phyloP scores from a whole-genome alignment of 139 green algal species.

The Chara braunii region DNA sequence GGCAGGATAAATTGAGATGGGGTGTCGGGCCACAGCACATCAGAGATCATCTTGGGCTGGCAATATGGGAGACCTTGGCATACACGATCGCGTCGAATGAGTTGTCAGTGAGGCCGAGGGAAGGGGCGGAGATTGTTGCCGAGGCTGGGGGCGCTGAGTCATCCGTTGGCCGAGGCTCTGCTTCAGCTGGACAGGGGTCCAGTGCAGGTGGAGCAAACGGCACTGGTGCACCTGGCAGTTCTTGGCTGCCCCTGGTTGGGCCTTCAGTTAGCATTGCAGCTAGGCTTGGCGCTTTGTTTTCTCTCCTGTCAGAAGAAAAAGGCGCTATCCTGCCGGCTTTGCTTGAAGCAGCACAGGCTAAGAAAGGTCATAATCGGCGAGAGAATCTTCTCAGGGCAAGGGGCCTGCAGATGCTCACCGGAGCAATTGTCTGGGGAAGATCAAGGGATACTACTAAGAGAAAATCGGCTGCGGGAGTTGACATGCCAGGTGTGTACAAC shows the following conservation, averaged over 20 bases:
- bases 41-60: slow-evolving; percentile 4
- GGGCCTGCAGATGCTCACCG: slow-evolving; percentile 7
- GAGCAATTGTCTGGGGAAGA: background rate
- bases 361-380: slow-evolving; percentile 1
- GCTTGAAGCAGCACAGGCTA: background rate
- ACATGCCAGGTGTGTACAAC: too few relatives aligned
- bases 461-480: too few relatives aligned
- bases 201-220: too few relatives aligned
- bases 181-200: too few relatives aligned
- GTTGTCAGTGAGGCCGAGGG: slow-evolving; percentile 14
- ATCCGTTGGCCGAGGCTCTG: too few relatives aligned
- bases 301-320: background rate
- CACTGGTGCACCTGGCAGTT: too few relatives aligned
- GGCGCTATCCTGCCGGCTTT: background rate
- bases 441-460: too few relatives aligned
- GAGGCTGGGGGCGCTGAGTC: background rate
- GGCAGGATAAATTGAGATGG: background rate
- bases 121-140: background rate
- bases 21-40: background rate
- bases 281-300: too few relatives aligned
- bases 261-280: too few relatives aligned
- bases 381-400: slow-evolving; percentile 1
- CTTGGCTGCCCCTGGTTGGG: too few relatives aligned
- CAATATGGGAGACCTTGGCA: slow-evolving; percentile 18
- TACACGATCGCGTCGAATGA: slow-evolving; percentile 21